Base-by-base conservation (phyloP, 2,329 filamentous ascomycete species). In the Byssothecium circinans region DNA sequence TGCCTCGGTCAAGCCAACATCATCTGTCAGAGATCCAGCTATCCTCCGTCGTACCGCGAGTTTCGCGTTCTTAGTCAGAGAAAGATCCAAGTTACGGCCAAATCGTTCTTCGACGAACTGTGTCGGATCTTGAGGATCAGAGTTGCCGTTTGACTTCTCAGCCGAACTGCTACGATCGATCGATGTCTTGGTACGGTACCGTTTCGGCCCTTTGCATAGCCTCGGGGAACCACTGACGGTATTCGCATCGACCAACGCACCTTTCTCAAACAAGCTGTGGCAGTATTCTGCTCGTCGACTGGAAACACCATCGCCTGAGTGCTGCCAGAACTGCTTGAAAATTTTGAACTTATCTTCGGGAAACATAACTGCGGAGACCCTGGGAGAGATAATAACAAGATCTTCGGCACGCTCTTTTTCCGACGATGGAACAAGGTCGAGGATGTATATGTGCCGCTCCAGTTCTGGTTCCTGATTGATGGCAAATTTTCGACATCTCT, bases 251-350 rank as follows among this genome's bases (percentile, higher is more conserved):
- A 82, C 76, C 41, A 89, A 75, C 34, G 88, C 75, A 0, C 85
- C 85, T 52, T 92, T 85, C 30, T 81, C 80, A 54, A 95, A 82
- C 1, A 92, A 79, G 34, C 81, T 78, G 50, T 91, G 84, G 65
- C 89, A 96, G 70, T 95, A 96, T 67, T 96, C 92, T 27, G 90
- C 91, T 33, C 91, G 83, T 41, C 94, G 85, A 68, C 91, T 96
- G 0, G 91, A 96, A 12, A 96, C 80, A 14, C 94, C 94, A 52
- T 96, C 91, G 17, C 94, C 94, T 0, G 89, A 88, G 70, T 99
- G 94, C 69, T 97, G 94, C 94, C 94, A 99, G 64, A 95, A 96
- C 62, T 91, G 83, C 70, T 96, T 97, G n/a, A 90, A 89, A 49
- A 88, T 71, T 4, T 82, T 74, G 60, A 86, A 91, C 15, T 83